These are phyloP conservation scores for Sambucus nigra DNA, from an alignment of 129 eudicot species.

Conservation along the genomic window DNA sequence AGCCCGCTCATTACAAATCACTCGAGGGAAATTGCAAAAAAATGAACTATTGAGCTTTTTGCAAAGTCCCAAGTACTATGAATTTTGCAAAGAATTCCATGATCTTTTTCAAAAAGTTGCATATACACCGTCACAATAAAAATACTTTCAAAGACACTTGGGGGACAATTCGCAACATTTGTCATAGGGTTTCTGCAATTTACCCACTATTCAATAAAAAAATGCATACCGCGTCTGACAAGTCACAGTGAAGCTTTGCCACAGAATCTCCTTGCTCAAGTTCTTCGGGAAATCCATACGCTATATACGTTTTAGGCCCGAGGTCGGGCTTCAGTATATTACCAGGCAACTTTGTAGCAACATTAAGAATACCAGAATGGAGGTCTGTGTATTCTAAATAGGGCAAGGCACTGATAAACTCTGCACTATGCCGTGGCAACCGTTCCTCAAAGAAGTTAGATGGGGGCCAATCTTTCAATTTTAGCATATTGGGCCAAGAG, in stretches of 20 bases:
- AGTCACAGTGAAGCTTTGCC: conserved; percentile 48
- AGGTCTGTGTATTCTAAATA: conserved; percentile 46
- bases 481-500: conserved; percentile 27
- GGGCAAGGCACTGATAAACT: conserved; percentile 42
- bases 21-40: too few relatives aligned
- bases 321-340: conserved; percentile 31
- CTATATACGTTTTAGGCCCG: conserved; percentile 60
- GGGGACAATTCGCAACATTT: too few relatives aligned
- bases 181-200: too few relatives aligned
- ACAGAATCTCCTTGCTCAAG: conserved; percentile 45
- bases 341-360: conserved; percentile 31
- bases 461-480: conserved; percentile 59
- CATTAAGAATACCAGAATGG: conserved; percentile 32
- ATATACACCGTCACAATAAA: too few relatives aligned
- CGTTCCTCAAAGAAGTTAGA: conserved; percentile 27
- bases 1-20: too few relatives aligned
- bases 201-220: background rate
- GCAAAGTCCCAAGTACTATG: too few relatives aligned
- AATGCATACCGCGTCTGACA: conserved; percentile 49
- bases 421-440: conserved; percentile 42
- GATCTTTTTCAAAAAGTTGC: too few relatives aligned
- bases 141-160: too few relatives aligned
- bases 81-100: too few relatives aligned
- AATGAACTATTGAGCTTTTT: too few relatives aligned
- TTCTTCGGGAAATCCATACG: conserved; percentile 38